These are phyloP conservation scores for Debaryomyces subglobosus DNA, from an alignment of 1,139 yeast species.

Conservation along the genomic window DNA sequence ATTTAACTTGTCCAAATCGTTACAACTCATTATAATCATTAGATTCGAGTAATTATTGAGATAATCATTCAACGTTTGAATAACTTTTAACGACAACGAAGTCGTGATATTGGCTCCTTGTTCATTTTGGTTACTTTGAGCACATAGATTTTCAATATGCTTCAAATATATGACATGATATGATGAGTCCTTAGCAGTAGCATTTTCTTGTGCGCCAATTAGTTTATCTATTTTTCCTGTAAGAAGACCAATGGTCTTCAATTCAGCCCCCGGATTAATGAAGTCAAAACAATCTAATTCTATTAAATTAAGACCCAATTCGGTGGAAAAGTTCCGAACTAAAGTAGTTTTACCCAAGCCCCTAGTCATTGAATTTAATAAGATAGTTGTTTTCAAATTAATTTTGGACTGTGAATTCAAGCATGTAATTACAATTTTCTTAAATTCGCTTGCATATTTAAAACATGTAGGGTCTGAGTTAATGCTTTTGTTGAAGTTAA, in stretches of 20 bases:
- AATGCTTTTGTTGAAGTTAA: constrained; percentile 30
- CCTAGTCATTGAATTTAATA: constrained; percentile 69
- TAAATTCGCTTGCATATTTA: constrained; percentile 54
- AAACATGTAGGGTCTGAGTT: constrained; percentile 29
- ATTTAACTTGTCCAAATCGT: constrained; percentile 71
- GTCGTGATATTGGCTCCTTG: constrained; percentile 60
- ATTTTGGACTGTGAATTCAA: constrained; percentile 30
- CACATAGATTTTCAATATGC: constrained; percentile 77
- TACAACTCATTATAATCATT: constrained; percentile 68
- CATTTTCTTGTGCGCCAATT: constrained; percentile 21
- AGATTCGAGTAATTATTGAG: constrained; percentile 39
- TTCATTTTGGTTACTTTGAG: constrained; percentile 63
- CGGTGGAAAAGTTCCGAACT: constrained; percentile 55
- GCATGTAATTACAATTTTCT: constrained; percentile 53
- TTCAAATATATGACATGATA: constrained; percentile 58
- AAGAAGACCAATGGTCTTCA: constrained; percentile 77
- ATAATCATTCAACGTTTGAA: constrained; percentile 61
- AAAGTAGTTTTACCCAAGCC: constrained; percentile 80
- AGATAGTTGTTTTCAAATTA: constrained; percentile 60
- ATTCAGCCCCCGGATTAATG: constrained; percentile 70
- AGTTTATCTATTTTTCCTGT: constrained; percentile 74
- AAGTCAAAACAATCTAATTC: constrained; percentile 70
- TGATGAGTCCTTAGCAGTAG: constrained; percentile 20
- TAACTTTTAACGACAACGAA: constrained; percentile 61
- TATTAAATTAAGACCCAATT: constrained; percentile 68